Evolutionary conservation across 768 basidiomycete genomes (phyloP).

Genomic region (Russula abietina): DNA sequence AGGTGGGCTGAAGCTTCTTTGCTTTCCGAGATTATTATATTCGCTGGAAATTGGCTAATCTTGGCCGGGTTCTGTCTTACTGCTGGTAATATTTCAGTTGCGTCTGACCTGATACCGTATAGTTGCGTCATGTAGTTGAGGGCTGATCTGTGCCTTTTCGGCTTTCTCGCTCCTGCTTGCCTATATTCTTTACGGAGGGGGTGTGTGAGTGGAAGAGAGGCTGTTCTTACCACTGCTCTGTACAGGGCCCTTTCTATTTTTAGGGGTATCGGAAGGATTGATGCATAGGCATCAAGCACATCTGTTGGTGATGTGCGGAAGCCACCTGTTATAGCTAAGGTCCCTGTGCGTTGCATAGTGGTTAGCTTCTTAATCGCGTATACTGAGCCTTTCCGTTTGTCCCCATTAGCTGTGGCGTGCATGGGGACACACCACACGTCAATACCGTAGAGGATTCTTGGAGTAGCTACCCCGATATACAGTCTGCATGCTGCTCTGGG

Average conservation of each 20-base stretch:
- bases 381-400: neutral
- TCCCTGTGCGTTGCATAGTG: slow-evolving; percentile 24
- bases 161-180: accelerated
- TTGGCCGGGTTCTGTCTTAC: neutral
- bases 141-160: neutral
- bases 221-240: slow-evolving; percentile 10
- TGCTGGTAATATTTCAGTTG: neutral
- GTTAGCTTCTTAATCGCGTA: neutral
- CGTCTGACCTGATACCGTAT: neutral
- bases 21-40: too few species aligned
- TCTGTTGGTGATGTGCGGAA: slow-evolving; percentile 20
- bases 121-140: neutral
- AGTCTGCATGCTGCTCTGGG: neutral
- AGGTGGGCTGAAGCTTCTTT: too few species aligned
- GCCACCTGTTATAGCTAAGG: slow-evolving; percentile 24
- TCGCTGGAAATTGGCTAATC: too few species aligned
- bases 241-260: slow-evolving; percentile 3
- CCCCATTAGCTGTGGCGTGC: neutral
- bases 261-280: slow-evolving; percentile 13
- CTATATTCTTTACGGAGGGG: neutral
- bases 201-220: neutral
- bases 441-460: neutral
- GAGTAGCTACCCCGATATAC: neutral
- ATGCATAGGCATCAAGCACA: slow-evolving; percentile 6
- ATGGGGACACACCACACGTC: slow-evolving; percentile 23